Conservation (phyloP, 1,139 yeast species). For the Yamadazyma buinensis region DNA sequence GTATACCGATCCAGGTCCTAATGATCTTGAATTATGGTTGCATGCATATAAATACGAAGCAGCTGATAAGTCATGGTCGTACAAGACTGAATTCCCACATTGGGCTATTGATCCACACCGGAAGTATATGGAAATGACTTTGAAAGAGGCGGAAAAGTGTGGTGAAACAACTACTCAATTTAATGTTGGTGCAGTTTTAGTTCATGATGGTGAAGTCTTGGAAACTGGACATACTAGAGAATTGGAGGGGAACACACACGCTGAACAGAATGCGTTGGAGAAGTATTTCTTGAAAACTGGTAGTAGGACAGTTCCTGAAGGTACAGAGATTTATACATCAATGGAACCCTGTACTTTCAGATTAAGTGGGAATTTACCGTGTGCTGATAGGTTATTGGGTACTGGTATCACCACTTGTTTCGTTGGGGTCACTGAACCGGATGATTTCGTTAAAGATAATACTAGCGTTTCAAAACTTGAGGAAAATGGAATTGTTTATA, state of each 20-base stretch:
- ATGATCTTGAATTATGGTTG: constrained; percentile 82
- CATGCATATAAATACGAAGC: constrained; percentile 84
- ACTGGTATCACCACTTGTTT: constrained; percentile 66
- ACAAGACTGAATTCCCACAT: constrained; percentile 73
- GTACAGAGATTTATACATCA: constrained; percentile 84
- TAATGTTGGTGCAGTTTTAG: constrained; percentile 90
- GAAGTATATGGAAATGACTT: constrained; percentile 59
- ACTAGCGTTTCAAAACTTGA: constrained; percentile 55
- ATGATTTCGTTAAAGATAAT: constrained; percentile 78
- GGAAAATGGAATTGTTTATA: constrained; percentile 60
- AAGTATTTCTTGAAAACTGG: constrained; percentile 53
- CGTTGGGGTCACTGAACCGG: constrained; percentile 92
- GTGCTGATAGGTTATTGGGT: constrained; percentile 71
- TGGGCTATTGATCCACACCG: constrained; percentile 74
- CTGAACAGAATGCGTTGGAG: constrained; percentile 91
- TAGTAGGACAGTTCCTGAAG: constrained; percentile 54
- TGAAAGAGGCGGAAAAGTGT: constrained; percentile 76
- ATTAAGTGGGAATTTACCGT: constrained; percentile 86
- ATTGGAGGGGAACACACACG: constrained; percentile 93
- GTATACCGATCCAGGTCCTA: constrained; percentile 84
- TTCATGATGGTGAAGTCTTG: constrained; percentile 58
- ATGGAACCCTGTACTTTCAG: constrained; percentile 97
- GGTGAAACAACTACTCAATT: constrained; percentile 84
- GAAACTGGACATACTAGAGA: constrained; percentile 89
- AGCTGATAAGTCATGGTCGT: constrained; percentile 59